phyloP scores from a whole-genome alignment of 305 asterid genomes.

The Fraxinus xanthoxyloides region DNA sequence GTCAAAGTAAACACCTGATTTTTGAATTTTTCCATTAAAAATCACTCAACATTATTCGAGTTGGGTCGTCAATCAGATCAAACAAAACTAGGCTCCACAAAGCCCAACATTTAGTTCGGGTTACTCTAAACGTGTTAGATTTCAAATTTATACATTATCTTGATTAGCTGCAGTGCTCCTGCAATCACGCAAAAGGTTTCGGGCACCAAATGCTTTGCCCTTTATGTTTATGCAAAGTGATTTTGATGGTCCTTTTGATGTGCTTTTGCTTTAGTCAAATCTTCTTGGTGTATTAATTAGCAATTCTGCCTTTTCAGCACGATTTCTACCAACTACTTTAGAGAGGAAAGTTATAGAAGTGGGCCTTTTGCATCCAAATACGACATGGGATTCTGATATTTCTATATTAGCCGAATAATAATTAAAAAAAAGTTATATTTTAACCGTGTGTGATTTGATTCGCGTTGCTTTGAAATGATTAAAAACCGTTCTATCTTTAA shows the following conservation, averaged over 20 bases:
- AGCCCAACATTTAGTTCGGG: no score
- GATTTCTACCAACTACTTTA: conserved; percentile 12
- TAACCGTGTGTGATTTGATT: background rate
- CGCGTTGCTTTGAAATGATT: background rate
- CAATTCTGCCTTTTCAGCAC: conserved; percentile 26
- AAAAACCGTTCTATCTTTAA: background rate
- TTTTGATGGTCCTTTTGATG: conserved; percentile 3
- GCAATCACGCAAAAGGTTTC: conserved; percentile 42
- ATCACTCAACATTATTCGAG: no score
- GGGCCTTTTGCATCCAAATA: background rate
- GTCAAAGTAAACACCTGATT: no score
- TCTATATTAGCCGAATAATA: background rate
- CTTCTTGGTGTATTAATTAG: conserved; percentile 21
- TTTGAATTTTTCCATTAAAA: no score
- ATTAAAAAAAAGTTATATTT: background rate
- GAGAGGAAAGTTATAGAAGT: background rate
- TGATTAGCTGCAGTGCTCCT: conserved; percentile 21
- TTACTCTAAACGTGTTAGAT: background rate
- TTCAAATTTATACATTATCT: background rate
- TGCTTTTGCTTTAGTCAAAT: conserved; percentile 31
- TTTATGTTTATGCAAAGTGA: conserved; percentile 23
- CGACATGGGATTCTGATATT: background rate
- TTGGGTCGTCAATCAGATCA: no score
- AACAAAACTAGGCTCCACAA: no score
- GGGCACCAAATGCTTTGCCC: conserved; percentile 27